Percentiles rank a stretch among this genome's conserved stretches.
Conservation (phyloP, 1,284 basidiomycete species). For the Melanopsichium pennsylvanicum region DNA sequence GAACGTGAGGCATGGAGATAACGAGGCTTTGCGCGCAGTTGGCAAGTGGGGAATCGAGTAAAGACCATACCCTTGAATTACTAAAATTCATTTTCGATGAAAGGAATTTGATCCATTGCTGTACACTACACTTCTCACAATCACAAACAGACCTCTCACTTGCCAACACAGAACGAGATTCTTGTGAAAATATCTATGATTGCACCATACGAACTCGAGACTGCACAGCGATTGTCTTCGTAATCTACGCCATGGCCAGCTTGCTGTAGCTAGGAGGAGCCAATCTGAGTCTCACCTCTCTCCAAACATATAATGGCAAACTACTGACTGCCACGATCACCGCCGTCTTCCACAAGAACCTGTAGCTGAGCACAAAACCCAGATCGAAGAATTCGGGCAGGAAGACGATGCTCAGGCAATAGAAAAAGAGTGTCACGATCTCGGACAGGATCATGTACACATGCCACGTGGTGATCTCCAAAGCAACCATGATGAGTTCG, state of each 20-base stretch:
- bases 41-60: constrained; percentile 69
- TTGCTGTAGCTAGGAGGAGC: constrained; percentile 95
- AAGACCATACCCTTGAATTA: neutral
- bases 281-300: constrained; percentile 82
- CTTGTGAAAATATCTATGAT: neutral
- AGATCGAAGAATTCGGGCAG: constrained; percentile 97
- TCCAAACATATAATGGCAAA: constrained; percentile 89
- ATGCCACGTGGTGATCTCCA: constrained; percentile 99
- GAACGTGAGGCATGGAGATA: constrained; percentile 67
- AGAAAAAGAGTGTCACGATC: constrained; percentile 85
- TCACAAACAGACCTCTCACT: neutral
- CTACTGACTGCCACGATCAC: constrained; percentile 91
- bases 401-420: constrained; percentile 89
- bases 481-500: constrained; percentile 97
- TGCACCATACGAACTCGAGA: neutral
- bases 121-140: constrained; percentile 5
- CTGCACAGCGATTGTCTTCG: neutral
- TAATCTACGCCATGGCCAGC: constrained; percentile 64
- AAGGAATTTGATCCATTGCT: no score
- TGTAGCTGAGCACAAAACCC: constrained; percentile 83
- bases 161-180: no score
- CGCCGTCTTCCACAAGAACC: constrained; percentile 87
- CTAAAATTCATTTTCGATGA: no score
- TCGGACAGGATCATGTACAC: constrained; percentile 94
- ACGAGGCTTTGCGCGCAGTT: constrained; percentile 84